Base-by-base conservation (phyloP, 768 basidiomycete species). In the Mycena floridula region DNA sequence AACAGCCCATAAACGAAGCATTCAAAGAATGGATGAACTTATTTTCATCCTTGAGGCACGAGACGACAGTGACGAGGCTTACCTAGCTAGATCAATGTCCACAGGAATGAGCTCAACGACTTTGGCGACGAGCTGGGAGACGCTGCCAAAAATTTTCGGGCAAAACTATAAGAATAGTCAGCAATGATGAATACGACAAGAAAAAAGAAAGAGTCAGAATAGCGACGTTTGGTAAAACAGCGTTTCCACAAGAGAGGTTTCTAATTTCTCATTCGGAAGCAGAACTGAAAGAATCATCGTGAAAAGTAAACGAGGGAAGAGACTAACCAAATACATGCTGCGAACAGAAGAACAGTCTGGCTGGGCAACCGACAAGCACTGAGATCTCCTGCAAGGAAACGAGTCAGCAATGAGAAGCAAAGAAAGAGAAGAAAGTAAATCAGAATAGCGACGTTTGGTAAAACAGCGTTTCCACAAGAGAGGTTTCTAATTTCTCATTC, bases 301-400 rank as follows among this genome's bases (percentile, higher is more conserved):
- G 16, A 63, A 13, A 68, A 71, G 48, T 68, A 66, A 40, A 3
- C 15, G 11, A 43, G 9, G 25, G 16, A 13, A 21, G 39, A 12
- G 25, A 25, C 11, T 21, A 2, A n/a, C n/a, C n/a, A n/a, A n/a
- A n/a, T n/a, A n/a, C n/a, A n/a, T n/a, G n/a, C n/a, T n/a, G n/a
- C n/a, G n/a, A n/a, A n/a, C n/a, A n/a, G n/a, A n/a, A n/a, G n/a
- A n/a, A n/a, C n/a, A n/a, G n/a, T n/a, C n/a, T n/a, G n/a, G n/a
- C n/a, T n/a, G n/a, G n/a, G n/a, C n/a, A n/a, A n/a, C n/a, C n/a
- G n/a, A n/a, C n/a, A n/a, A n/a, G n/a, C n/a, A n/a, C n/a, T n/a
- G n/a, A n/a, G n/a, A n/a, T n/a, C n/a, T n/a, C n/a, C n/a, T n/a
- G n/a, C n/a, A n/a, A n/a, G n/a, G n/a, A n/a, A n/a, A n/a, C n/a